phyloP scores from a whole-genome alignment of 169 alveolate species.

The Babesia bigemina region DNA sequence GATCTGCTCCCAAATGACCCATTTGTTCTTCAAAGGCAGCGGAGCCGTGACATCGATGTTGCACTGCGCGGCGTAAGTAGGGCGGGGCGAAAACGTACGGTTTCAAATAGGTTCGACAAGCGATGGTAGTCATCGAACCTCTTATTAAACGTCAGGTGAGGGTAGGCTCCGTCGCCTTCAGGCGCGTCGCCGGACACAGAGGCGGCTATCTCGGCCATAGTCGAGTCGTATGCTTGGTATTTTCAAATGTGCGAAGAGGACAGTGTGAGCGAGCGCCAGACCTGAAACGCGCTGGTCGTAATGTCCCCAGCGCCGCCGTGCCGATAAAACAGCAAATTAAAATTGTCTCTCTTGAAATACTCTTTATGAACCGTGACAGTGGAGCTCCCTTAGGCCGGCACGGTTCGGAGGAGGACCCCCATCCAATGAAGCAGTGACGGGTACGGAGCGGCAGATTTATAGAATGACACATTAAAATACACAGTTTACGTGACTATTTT shows the following conservation, averaged over 20 bases:
- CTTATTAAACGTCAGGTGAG: conserved; percentile 60
- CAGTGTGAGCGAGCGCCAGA: not conserved
- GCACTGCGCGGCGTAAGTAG: conserved; percentile 4
- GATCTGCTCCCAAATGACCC: conserved; percentile 87
- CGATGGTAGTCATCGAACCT: conserved; percentile 43
- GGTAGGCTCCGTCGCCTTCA: conserved; percentile 23
- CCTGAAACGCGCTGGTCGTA: not conserved
- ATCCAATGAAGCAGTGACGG: no score
- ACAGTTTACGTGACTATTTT: no score
- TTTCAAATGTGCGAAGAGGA: not conserved
- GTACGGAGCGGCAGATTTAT: no score
- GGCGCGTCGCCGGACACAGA: conserved; percentile 6
- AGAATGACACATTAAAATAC: no score
- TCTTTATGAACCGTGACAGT: no score
- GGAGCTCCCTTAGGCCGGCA: not conserved
- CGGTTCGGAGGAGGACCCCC: no score
- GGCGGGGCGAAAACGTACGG: conserved; percentile 9
- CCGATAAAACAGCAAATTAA: not conserved
- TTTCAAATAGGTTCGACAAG: conserved; percentile 40
- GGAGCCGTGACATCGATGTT: conserved; percentile 20
- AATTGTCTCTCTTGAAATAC: not conserved
- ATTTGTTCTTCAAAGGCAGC: conserved; percentile 77
- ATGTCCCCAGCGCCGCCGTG: not conserved
- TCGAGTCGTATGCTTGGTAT: not conserved
- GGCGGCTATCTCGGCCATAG: conserved; percentile 37